Conservation (phyloP, 306 rosid genomes). For the Phaseolus lunatus region DNA sequence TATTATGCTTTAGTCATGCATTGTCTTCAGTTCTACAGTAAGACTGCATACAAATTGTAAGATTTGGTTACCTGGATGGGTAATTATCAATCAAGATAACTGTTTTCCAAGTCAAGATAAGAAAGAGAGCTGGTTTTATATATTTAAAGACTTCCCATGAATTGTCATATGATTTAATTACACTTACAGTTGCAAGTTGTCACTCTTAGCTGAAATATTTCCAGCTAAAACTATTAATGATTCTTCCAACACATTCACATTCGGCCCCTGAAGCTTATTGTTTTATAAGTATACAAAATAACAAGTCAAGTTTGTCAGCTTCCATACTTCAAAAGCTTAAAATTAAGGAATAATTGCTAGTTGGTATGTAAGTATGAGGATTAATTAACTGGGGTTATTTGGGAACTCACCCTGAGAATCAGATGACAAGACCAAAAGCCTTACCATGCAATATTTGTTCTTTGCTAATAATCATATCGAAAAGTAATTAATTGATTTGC, state of each 20-base stretch:
- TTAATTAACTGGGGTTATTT: constrained; percentile 29
- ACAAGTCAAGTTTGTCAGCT: background rate
- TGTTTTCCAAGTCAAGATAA: constrained; percentile 13
- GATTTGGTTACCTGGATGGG: background rate
- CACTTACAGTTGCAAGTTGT: too few species aligned
- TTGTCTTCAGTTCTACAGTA: background rate
- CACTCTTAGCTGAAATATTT: too few species aligned
- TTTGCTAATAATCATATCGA: background rate
- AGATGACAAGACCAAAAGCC: constrained; percentile 57
- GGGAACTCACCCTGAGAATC: constrained; percentile 68
- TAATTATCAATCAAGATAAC: background rate
- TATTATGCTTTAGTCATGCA: background rate
- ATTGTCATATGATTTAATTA: background rate
- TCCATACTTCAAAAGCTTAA: background rate
- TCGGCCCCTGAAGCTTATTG: constrained; percentile 53
- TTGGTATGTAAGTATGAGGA: background rate
- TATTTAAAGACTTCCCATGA: too few species aligned
- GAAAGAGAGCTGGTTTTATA: background rate
- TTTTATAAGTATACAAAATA: too few species aligned
- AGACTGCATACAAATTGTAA: constrained; percentile 4
- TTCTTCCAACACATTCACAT: constrained; percentile 39
- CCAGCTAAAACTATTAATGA: background rate
- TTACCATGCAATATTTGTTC: background rate
- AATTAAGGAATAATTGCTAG: too few species aligned
- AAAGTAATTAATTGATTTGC: background rate